Evolutionary conservation across 1,284 basidiomycete genomes (phyloP).

Genomic region (Trichosporon sp.): DNA sequence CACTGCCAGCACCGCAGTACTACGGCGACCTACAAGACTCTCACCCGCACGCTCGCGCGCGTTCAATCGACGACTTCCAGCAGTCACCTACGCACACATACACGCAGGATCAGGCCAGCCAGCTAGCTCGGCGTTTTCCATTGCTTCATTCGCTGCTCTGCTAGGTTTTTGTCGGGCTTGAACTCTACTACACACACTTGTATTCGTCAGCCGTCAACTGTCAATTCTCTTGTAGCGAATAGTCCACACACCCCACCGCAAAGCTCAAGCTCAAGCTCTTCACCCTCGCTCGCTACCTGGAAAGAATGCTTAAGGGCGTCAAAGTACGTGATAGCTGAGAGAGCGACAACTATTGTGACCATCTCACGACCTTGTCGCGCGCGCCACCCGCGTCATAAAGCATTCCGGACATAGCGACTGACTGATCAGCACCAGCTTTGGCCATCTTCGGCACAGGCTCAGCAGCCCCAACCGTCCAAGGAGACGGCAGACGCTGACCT

Average conservation of each 20-base stretch:
- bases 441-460: slow-evolving; percentile 31
- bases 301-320: slow-evolving; percentile 44
- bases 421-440: slow-evolving; percentile 34
- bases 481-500: slow-evolving; percentile 20
- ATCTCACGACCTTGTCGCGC: not conserved
- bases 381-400: slow-evolving; percentile 7
- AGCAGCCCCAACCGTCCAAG: slow-evolving; percentile 12
- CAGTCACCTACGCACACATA: not conserved
- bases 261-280: not conserved
- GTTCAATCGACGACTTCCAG: not conserved
- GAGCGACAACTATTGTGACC: not conserved
- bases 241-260: not conserved
- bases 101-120: not conserved
- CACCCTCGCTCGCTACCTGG: not conserved
- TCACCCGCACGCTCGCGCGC: not conserved
- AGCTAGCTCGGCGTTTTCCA: not conserved
- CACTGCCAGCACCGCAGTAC: not conserved
- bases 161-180: not conserved
- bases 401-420: slow-evolving; percentile 4
- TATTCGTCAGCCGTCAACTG: not conserved
- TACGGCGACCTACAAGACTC: no score
- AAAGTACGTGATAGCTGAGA: slow-evolving; percentile 29
- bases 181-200: not conserved
- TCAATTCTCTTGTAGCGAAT: not conserved
- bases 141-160: not conserved